Base-by-base conservation (phyloP, 768 basidiomycete genomes). In the Myochromella boudieri region DNA sequence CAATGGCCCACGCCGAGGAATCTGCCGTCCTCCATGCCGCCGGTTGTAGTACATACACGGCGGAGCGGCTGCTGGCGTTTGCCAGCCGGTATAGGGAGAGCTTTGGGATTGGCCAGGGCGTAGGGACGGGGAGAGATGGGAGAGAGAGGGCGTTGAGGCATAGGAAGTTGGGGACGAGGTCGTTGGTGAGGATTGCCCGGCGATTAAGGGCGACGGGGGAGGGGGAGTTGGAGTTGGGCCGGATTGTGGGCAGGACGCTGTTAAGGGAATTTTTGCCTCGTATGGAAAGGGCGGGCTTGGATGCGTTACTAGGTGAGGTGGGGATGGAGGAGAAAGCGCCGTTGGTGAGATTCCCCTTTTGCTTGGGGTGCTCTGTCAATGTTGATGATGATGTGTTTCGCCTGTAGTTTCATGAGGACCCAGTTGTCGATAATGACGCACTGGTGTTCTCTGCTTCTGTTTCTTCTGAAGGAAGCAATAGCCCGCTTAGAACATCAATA, bases 211-310 rank as follows among this genome's bases (percentile, higher is more conserved):
- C n/a, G n/a, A n/a, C n/a, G n/a, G n/a, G n/a, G n/a, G n/a, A n/a
- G n/a, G n/a, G n/a, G n/a, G n/a, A n/a, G n/a, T n/a, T n/a, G n/a
- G 75, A 81, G 55, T 54, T 82, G 46, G 63, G 76, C 51, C 56
- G 62, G 6, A 65, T 82, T 36, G 69, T 84, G 32, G 67, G 68
- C 22, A 69, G 76, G 8, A 66, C 78, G 11, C 61, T 84, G 17
- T 62, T 86, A 34, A 71, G 73, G 12, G 82, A 84, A 51, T 86
- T 86, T 57, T 57, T 86, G 32, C 83, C 84, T 2, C 71, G 73
- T 1, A 72, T 74, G 21, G 84, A 86, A 60, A 70, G 70, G 48
- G 70, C 80, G 63, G 80, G 74, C 46, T 58, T 86, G 20, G 71
- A 77, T 15, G 64, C 66, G 4, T 58, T 84, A 42, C 58, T 84